Percentiles rank a stretch among this genome's conserved stretches.
Evolutionary conservation across 768 basidiomycete genomes (phyloP).

Genomic region (Suillus spraguei): DNA sequence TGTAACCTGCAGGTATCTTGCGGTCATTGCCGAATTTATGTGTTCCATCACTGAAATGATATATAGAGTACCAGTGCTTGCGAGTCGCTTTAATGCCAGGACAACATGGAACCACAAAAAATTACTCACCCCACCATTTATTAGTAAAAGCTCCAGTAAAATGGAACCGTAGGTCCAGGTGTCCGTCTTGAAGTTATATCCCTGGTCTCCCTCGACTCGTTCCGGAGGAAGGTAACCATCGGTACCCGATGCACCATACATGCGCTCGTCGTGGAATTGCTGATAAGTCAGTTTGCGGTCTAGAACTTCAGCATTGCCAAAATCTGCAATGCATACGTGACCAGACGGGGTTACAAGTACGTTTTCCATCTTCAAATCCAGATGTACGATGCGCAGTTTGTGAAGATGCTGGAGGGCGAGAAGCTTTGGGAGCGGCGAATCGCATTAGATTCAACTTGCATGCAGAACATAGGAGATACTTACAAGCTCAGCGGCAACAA

Average conservation of each 20-base stretch:
- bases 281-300: constrained; percentile 8
- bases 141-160: constrained; percentile 16
- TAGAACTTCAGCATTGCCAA: constrained; percentile 20
- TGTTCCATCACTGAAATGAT: constrained; percentile 1
- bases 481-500: constrained; percentile 22
- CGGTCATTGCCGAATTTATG: neutral
- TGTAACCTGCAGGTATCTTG: neutral
- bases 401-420: constrained; percentile 19
- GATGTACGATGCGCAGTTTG: constrained; percentile 40
- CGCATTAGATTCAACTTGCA: neutral
- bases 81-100: neutral
- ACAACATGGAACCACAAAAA: neutral
- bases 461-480: neutral
- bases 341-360: constrained; percentile 39
- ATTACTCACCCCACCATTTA: constrained; percentile 13
- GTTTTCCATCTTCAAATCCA: constrained; percentile 57
- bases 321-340: constrained; percentile 19
- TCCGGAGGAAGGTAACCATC: constrained; percentile 49
- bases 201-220: constrained; percentile 37
- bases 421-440: constrained; percentile 6
- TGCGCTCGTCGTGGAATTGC: constrained; percentile 6
- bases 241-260: constrained; percentile 31
- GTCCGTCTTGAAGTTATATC: constrained; percentile 45
- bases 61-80: constrained; percentile 14
- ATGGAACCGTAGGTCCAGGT: constrained; percentile 41